Evolutionary conservation across 2,329 filamentous ascomycete genomes (phyloP).

Genomic region (Claviceps quebecensis): DNA sequence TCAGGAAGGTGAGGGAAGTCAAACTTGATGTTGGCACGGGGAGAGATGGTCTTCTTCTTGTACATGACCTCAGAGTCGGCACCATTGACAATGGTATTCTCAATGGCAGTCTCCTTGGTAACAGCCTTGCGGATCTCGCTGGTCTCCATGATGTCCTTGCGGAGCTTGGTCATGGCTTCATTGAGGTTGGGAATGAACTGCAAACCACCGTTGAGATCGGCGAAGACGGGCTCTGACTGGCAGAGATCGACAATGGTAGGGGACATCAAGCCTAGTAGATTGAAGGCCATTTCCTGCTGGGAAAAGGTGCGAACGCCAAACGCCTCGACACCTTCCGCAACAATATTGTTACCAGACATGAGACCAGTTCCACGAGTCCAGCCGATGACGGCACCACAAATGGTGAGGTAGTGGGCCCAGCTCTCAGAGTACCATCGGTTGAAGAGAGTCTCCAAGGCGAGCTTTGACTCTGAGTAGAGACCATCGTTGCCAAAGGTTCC

Average conservation of each 20-base stretch:
- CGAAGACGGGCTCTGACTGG: slow-evolving; percentile 89
- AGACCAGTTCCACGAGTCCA: slow-evolving; percentile 98
- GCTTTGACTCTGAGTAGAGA: slow-evolving; percentile 95
- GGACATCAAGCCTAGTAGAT: slow-evolving; percentile 89
- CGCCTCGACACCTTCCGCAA: slow-evolving; percentile 91
- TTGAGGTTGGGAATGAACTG: slow-evolving; percentile 97
- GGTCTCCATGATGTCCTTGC: slow-evolving; percentile 88
- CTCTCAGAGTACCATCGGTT: slow-evolving; percentile 96
- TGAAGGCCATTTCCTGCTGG: slow-evolving; percentile 99
- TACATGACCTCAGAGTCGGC: slow-evolving; percentile 84
- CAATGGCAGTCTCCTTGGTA: slow-evolving; percentile 86
- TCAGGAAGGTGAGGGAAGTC: slow-evolving; percentile 83
- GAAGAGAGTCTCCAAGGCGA: slow-evolving; percentile 92
- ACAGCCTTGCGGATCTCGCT: slow-evolving; percentile 89
- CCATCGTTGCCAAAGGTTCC: slow-evolving; percentile 97
- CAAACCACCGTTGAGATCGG: slow-evolving; percentile 91
- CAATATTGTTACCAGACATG: slow-evolving; percentile 96
- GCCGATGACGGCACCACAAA: slow-evolving; percentile 95
- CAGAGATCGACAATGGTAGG: slow-evolving; percentile 88
- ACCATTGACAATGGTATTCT: slow-evolving; percentile 95
- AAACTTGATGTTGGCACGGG: slow-evolving; percentile 95
- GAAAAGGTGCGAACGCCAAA: slow-evolving; percentile 97
- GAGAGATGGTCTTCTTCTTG: slow-evolving; percentile 86
- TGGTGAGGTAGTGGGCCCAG: slow-evolving; percentile 95
- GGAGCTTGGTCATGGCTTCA: slow-evolving; percentile 80